Evolutionary conservation across 2,329 filamentous ascomycete species (phyloP), one percentile per base, ranked within the genome.

Genomic region (Aspergillus sp.): DNA sequence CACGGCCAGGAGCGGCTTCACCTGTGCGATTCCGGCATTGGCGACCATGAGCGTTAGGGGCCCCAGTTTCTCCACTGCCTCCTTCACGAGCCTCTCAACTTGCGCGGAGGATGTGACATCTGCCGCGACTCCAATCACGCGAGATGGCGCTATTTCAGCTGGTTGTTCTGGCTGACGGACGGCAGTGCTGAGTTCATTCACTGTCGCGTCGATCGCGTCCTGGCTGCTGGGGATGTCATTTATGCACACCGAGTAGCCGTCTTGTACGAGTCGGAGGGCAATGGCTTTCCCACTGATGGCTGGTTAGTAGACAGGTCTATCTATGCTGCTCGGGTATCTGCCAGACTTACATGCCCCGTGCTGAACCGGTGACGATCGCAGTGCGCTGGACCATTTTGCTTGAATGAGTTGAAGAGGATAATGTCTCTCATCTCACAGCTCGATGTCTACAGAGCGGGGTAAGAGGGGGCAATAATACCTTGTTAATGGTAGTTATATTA

Each of bases 161-260:
- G 24, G 24, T 2, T 30, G 3, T 3, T 8, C 37, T n/a, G 20
- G 24, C 20, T 7, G 11, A 30, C 7, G 39, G 30, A n/a, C 19
- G 15, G 3, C 27, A 11, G 22, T 19, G n/a, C 30, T 30, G 47
- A 67, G 56, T 17, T 65, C 65, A 19, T 58, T 41, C 3, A 67
- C 64, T 6, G 81, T 77, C 20, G 81, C 77, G 51, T 86, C 80
- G 59, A 83, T 82, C 1, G 75, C 80, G 4, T 77, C 63, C 51
- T 79, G 71, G 61, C 87, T 84, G 13, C 80, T 75, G 27, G 76
- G 62, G 15, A 89, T 74, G 62, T 89, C 86, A 67, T 88, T 89
- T 61, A 89, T 76, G 66, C 84, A 87, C 50, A 90, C 77, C 62
- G 85, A 79, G 73, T 89, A 89, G 54, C 86, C 86, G 60, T 89